phyloP scores from a whole-genome alignment of 257 asterid species.

The Knoxia roxburghii region DNA sequence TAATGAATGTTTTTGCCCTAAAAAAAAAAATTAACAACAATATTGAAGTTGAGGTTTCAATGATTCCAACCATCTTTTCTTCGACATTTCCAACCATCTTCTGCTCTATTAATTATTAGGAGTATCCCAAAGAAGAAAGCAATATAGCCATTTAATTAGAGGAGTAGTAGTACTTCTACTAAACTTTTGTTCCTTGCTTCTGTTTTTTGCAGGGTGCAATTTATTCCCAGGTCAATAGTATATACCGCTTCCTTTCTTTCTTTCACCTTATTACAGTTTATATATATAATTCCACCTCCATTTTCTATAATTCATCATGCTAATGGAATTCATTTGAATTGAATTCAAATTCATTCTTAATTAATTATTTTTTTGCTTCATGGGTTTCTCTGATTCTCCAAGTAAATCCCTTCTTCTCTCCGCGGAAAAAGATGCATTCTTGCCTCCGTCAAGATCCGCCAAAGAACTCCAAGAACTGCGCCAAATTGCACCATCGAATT shows the following conservation, averaged over 20 bases:
- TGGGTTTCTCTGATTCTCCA: constrained; percentile 34
- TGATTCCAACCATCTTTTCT: not conserved
- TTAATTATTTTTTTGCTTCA: constrained; percentile 2
- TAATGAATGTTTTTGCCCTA: too few species aligned
- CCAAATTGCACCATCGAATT: constrained; percentile 11
- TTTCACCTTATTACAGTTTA: not conserved
- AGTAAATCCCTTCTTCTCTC: constrained; percentile 1
- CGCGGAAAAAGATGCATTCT: constrained; percentile 16
- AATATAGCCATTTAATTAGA: too few species aligned
- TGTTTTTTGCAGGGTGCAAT: constrained; percentile 10
- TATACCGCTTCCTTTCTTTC: not conserved
- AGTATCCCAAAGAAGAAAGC: constrained; percentile 1
- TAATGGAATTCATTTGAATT: constrained; percentile 10
- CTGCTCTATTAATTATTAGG: constrained; percentile 12
- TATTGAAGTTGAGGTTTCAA: too few species aligned
- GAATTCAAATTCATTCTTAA: not conserved
- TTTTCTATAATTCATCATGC: constrained; percentile 15
- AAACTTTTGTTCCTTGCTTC: constrained; percentile 8
- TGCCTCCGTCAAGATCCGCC: constrained; percentile 7
- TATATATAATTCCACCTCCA: not conserved
- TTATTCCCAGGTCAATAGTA: not conserved
- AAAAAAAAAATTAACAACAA: too few species aligned
- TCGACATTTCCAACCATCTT: constrained; percentile 9
- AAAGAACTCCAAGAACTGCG: constrained; percentile 9
- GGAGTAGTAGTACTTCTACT: too few species aligned